Evolutionary conservation across 1,284 basidiomycete species (phyloP), one percentile per base, ranked within the genome.

Genomic region (Sporisorium iseilematis-ciliati): DNA sequence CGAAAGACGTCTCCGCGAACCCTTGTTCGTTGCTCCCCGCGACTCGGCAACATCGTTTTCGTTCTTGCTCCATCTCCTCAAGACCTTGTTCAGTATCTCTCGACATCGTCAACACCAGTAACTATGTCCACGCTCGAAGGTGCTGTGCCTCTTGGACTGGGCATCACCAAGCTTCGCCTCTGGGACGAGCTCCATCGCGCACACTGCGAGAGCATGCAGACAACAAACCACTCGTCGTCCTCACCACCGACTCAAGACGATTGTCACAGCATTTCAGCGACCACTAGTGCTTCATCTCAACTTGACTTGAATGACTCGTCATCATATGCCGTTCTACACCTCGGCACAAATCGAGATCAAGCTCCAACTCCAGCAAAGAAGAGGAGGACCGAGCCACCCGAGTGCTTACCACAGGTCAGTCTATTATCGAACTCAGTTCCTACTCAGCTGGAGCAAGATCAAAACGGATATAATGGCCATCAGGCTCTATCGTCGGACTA

Each of bases 81-180:
- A 16, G 35, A 16, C 35, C 35, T 38, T 38, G 14, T 38, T 38
- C 35, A 38, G 35, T 16, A 12, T 14, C 12, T 20, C 18, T 18
- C n/a, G n/a, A n/a, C n/a, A n/a, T 23, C 21, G 25, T 11, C 35
- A 38, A 16, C 35, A 1, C 35, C 41, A 3, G 38, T 33, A 20
- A 49, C 10, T 26, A 66, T 72, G 69, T 72, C 69, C n/a, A 72
- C 69, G 5, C 64, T 72, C 23, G 69, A 72, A 8, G 69, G 69
- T 1, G 69, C 69, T 4, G 60, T 72, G 10, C 69, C 69, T 14
- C 49, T 62, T 5, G 68, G 68, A n/a, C 11, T 72, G n/a, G 69
- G 69, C 35, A 72, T 72, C 56, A 66, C 69, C 16, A 66, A 62
- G 40, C 60, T 72, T 14, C 59, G 64, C n/a, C 69, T 72, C 18